Evolutionary conservation across 129 eudicot genomes (phyloP).

Genomic region (Oenanthe sinensis): DNA sequence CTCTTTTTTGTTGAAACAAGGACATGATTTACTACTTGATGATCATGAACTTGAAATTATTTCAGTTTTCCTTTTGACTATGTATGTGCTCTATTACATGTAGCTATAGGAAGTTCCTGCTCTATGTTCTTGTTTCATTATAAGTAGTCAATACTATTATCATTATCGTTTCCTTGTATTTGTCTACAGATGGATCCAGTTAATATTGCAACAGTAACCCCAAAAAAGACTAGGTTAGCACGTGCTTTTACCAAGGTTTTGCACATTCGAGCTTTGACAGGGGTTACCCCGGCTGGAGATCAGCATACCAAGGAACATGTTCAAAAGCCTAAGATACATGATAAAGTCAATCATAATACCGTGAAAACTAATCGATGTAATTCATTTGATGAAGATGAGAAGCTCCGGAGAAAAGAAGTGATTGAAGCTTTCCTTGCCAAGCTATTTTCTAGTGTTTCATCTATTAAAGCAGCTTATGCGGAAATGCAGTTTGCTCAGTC

Average conservation of each 20-base stretch:
- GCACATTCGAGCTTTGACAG: slow-evolving; percentile 47
- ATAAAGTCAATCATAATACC: slow-evolving; percentile 7
- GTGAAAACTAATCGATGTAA: neutral
- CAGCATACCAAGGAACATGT: slow-evolving; percentile 25
- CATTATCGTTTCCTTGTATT: neutral
- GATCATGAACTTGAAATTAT: slow-evolving; percentile 21
- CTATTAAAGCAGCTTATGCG: slow-evolving; percentile 70
- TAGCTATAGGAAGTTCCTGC: neutral
- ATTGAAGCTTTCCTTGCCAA: slow-evolving; percentile 66
- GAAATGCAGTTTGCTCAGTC: slow-evolving; percentile 68
- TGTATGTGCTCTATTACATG: slow-evolving; percentile 10
- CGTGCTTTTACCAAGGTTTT: slow-evolving; percentile 62
- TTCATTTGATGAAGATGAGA: slow-evolving; percentile 33
- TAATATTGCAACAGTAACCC: slow-evolving; percentile 31
- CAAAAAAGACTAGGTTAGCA: slow-evolving; percentile 47
- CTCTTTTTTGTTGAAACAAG: slow-evolving; percentile 32
- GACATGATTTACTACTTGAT: slow-evolving; percentile 29
- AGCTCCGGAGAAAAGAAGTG: slow-evolving; percentile 20
- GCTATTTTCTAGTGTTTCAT: slow-evolving; percentile 57
- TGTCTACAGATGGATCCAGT: slow-evolving; percentile 64
- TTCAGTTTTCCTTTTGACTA: slow-evolving; percentile 15
- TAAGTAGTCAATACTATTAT: slow-evolving; percentile 11
- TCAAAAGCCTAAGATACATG: slow-evolving; percentile 1
- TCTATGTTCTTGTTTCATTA: neutral
- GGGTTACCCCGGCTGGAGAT: slow-evolving; percentile 25